Percentiles rank a stretch among this genome's conserved stretches.
phyloP scores from a whole-genome alignment of 2,329 filamentous ascomycete genomes.

The Beauveria caledonica region DNA sequence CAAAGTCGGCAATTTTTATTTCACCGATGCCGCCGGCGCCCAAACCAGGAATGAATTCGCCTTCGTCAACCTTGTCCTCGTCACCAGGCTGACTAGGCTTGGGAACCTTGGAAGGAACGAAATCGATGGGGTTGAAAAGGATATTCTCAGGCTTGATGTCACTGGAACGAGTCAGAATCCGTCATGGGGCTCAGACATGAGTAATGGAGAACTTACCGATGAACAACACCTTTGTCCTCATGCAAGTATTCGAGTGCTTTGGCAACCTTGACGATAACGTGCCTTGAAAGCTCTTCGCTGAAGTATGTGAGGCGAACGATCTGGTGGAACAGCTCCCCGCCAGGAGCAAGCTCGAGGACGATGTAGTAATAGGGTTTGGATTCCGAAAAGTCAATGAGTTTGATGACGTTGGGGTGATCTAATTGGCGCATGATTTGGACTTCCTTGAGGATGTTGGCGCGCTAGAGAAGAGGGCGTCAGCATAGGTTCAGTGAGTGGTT shows the following conservation, averaged over 20 bases:
- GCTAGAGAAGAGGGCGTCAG: slow-evolving; percentile 43
- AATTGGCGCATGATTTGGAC: slow-evolving; percentile 98
- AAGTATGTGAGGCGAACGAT: slow-evolving; percentile 98
- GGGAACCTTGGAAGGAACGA: slow-evolving; percentile 70
- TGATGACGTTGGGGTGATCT: slow-evolving; percentile 93
- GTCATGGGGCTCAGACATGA: not conserved
- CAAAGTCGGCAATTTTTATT: slow-evolving; percentile 98
- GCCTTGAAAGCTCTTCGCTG: slow-evolving; percentile 87
- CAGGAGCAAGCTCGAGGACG: slow-evolving; percentile 86
- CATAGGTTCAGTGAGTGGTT: slow-evolving; percentile 5
- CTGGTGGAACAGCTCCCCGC: slow-evolving; percentile 95
- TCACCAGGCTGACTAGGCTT: slow-evolving; percentile 80
- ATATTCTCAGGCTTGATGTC: slow-evolving; percentile 99
- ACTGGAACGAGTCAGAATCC: slow-evolving; percentile 35
- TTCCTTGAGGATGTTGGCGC: slow-evolving; percentile 96
- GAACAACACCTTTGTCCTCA: slow-evolving; percentile 89
- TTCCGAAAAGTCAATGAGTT: slow-evolving; percentile 87
- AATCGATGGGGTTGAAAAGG: slow-evolving; percentile 78
- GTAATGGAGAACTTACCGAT: slow-evolving; percentile 61
- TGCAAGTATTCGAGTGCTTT: slow-evolving; percentile 89
- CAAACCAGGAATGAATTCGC: slow-evolving; percentile 75
- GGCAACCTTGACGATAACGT: slow-evolving; percentile 94
- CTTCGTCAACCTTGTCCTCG: slow-evolving; percentile 95
- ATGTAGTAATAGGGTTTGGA: slow-evolving; percentile 96
- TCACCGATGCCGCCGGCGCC: slow-evolving; percentile 85